Conservation (phyloP, 352 stramenopile species). For the Plasmopara halstedii region DNA sequence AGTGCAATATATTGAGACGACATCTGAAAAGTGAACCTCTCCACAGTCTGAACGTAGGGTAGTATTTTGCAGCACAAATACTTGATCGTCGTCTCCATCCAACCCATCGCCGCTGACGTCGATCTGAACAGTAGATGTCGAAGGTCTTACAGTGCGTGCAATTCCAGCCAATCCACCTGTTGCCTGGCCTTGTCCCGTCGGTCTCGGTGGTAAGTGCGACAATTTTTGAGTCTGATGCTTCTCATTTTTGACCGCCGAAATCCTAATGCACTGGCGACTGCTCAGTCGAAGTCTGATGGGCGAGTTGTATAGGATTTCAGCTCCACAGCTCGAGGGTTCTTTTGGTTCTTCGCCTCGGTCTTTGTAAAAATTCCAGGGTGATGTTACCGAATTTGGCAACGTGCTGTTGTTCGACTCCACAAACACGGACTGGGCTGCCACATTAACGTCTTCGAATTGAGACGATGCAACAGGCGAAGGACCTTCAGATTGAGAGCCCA, state of each 20-base stretch:
- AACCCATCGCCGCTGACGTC: conserved; percentile 55
- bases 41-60: conserved; percentile 59
- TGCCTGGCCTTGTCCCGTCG: conserved; percentile 6
- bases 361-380: conserved; percentile 12
- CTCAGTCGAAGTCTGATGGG: conserved; percentile 57
- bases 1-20: conserved; percentile 72
- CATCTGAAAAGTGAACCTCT: conserved; percentile 65
- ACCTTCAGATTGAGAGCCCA: conserved; percentile 18
- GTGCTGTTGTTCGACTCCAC: conserved; percentile 10
- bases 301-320: conserved; percentile 68
- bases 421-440: conserved; percentile 5
- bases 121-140: conserved; percentile 23
- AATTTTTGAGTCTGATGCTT: conserved; percentile 2
- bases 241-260: conserved; percentile 22
- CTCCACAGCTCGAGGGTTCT: conserved; percentile 56
- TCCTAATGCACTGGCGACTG: conserved; percentile 60
- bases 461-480: conserved; percentile 4
- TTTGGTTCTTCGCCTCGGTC: conserved; percentile 32
- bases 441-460: conserved; percentile 12
- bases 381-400: conserved; percentile 7
- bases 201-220: conserved; percentile 23
- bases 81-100: conserved; percentile 63
- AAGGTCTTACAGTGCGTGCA: conserved; percentile 8
- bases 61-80: conserved; percentile 74
- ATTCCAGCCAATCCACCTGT: conserved; percentile 10